Conservation (phyloP, 2,329 filamentous ascomycete species). For the Colletotrichum somersetense region DNA sequence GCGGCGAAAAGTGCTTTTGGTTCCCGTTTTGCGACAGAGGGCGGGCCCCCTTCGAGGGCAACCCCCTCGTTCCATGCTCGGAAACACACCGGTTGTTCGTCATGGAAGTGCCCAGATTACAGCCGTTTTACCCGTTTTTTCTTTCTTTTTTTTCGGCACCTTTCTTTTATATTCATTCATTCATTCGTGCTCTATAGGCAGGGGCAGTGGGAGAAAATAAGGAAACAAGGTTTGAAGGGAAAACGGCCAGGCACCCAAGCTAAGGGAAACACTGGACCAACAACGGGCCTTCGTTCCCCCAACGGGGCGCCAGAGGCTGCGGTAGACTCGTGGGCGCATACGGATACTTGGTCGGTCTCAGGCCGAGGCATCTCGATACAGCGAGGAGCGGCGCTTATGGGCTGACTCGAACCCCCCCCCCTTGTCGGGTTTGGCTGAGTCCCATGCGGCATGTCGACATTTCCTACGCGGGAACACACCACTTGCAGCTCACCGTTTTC, state of each 20-base stretch:
- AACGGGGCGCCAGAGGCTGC: constrained; percentile 21
- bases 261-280: not conserved
- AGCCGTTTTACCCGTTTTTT: not conserved
- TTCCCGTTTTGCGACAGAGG: constrained; percentile 26
- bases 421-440: constrained; percentile 19
- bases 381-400: constrained; percentile 27
- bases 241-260: not conserved
- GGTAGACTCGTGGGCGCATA: not conserved
- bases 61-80: constrained; percentile 8
- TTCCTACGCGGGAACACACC: not conserved
- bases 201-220: not conserved
- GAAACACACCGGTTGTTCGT: not conserved
- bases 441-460: constrained; percentile 9
- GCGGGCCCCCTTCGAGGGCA: not conserved
- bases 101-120: not conserved
- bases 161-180: not conserved
- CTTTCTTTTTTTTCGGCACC: not conserved
- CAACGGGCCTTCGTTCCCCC: constrained; percentile 17
- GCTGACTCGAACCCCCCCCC: constrained; percentile 25
- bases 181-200: not conserved
- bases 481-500: constrained; percentile 19
- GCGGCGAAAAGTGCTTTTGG: constrained; percentile 24
- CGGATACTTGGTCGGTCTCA: not conserved
- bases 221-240: not conserved
- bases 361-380: constrained; percentile 20